phyloP scores from a whole-genome alignment of 2,329 filamentous ascomycete genomes.

The Trichophyton simii region DNA sequence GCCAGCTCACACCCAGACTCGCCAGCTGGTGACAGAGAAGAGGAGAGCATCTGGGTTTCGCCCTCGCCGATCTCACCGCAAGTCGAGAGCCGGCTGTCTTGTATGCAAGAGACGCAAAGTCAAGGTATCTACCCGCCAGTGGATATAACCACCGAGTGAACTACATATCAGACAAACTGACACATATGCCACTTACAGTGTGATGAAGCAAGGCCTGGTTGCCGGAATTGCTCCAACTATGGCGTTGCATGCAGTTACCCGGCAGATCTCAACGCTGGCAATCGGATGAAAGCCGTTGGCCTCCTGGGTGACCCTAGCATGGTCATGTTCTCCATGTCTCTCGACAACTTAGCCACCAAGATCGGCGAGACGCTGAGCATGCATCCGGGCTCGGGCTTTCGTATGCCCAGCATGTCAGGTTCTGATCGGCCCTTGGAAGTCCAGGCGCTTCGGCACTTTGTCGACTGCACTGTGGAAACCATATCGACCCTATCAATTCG shows the following conservation, averaged over 20 bases:
- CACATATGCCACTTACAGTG: constrained; percentile 14
- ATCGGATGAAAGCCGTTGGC: background rate
- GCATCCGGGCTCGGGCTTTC: background rate
- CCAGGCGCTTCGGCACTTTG: constrained; percentile 10
- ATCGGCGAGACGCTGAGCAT: constrained; percentile 3
- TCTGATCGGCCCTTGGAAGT: constrained; percentile 1
- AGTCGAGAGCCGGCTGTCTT: constrained; percentile 23
- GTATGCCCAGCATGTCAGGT: background rate
- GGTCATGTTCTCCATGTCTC: constrained; percentile 6
- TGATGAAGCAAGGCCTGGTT: constrained; percentile 21
- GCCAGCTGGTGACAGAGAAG: background rate
- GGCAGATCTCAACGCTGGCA: background rate
- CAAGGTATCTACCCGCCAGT: constrained; percentile 18
- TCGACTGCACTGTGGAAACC: constrained; percentile 9
- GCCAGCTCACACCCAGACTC: background rate
- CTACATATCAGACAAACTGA: background rate
- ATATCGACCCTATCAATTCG: constrained; percentile 8
- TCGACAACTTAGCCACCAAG: constrained; percentile 3
- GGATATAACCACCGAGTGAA: background rate
- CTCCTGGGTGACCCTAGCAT: background rate
- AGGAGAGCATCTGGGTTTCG: constrained; percentile 16
- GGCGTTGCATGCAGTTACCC: constrained; percentile 17
- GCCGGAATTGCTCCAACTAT: constrained; percentile 17
- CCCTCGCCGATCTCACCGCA: constrained; percentile 23
- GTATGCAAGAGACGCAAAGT: constrained; percentile 25